phyloP scores from a whole-genome alignment of 306 rosid genomes.

The Casuarina equisetifolia region DNA sequence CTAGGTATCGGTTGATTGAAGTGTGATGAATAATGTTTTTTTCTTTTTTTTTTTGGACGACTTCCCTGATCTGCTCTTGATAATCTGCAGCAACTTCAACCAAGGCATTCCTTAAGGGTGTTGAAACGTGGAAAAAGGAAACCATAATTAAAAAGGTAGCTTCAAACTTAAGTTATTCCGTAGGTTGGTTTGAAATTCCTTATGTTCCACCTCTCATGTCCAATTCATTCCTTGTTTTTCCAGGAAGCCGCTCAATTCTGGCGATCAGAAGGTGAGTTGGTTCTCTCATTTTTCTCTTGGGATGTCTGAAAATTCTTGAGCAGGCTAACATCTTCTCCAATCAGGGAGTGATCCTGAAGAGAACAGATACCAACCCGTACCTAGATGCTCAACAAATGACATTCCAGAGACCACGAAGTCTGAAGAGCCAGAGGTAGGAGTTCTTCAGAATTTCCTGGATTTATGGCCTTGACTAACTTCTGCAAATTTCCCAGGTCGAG shows the following conservation, averaged over 20 bases:
- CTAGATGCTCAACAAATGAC: conserved; percentile 52
- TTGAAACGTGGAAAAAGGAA: conserved; percentile 93
- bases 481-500: conserved; percentile 55
- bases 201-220: conserved; percentile 4
- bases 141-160: conserved; percentile 72
- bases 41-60: neutral
- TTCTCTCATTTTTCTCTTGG: neutral
- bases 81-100: conserved; percentile 69
- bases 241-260: conserved; percentile 57
- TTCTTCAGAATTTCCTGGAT: neutral
- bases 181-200: neutral
- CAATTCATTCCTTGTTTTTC: conserved; percentile 35
- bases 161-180: neutral
- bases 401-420: conserved; percentile 19
- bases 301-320: neutral
- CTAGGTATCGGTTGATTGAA: conserved; percentile 37
- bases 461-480: neutral
- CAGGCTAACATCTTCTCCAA: conserved; percentile 18
- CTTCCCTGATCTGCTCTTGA: conserved; percentile 1
- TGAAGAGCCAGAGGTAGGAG: conserved; percentile 35
- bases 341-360: conserved; percentile 51
- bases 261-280: conserved; percentile 58
- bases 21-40: too few relatives aligned
- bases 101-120: conserved; percentile 78
- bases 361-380: conserved; percentile 66